Evolutionary conservation across 2,329 filamentous ascomycete genomes (phyloP).

Genomic region (Colletotrichum sojae): DNA sequence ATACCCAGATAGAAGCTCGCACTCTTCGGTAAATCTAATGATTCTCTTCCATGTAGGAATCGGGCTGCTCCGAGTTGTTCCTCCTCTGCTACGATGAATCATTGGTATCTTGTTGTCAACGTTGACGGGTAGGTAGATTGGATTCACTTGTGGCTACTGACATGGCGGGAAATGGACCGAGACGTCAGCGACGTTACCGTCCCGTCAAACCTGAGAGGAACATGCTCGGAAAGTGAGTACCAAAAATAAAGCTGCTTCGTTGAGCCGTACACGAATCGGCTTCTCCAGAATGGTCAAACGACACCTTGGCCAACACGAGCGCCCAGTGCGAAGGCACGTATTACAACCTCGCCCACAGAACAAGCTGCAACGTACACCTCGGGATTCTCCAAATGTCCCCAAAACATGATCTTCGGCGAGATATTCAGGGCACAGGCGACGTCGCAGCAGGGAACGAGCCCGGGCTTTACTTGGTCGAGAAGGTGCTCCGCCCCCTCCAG

Average conservation of each 20-base stretch:
- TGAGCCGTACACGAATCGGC: neutral
- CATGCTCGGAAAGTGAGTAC: too few species aligned
- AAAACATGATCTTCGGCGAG: conserved; percentile 5
- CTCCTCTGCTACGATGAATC: neutral
- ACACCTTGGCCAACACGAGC: neutral
- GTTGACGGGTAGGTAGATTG: too few species aligned
- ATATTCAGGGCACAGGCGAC: conserved; percentile 15
- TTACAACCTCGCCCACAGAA: neutral
- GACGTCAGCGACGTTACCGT: too few species aligned
- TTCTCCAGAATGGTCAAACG: neutral
- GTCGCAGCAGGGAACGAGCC: conserved; percentile 7
- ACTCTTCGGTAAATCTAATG: neutral
- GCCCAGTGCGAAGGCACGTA: neutral
- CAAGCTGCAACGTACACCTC: neutral
- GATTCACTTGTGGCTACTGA: too few species aligned
- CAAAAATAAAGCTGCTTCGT: too few species aligned
- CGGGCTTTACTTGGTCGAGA: conserved; percentile 2
- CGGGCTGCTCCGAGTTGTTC: neutral
- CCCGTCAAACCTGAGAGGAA: too few species aligned
- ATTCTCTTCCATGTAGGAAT: neutral
- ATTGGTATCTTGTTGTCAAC: too few species aligned
- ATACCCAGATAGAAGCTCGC: conserved; percentile 14
- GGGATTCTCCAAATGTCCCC: neutral
- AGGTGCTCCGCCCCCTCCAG: neutral
- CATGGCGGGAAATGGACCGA: too few species aligned